phyloP scores from a whole-genome alignment of 768 basidiomycete genomes.

The Tricholoma matsutake region DNA sequence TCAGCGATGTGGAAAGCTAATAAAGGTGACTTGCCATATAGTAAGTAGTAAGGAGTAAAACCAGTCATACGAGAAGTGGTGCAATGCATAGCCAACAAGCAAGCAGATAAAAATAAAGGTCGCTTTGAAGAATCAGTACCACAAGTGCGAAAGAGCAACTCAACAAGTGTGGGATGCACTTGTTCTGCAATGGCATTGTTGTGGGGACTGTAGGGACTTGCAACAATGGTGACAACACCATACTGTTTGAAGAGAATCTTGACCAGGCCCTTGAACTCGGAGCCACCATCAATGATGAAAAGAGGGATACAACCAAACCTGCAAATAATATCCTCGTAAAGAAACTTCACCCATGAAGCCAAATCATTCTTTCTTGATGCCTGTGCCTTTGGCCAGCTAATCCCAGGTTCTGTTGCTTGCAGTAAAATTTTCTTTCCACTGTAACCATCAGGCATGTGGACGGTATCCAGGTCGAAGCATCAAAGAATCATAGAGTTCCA shows the following conservation, averaged over 20 bases:
- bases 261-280: too few species aligned
- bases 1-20: constrained; percentile 23
- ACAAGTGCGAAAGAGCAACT: too few species aligned
- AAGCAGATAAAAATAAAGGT: constrained; percentile 21
- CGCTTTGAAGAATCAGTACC: constrained; percentile 10
- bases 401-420: constrained; percentile 18
- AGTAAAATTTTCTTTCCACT: constrained; percentile 16
- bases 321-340: constrained; percentile 18
- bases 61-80: constrained; percentile 26
- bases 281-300: constrained; percentile 9
- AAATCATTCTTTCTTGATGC: constrained; percentile 26
- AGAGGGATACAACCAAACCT: constrained; percentile 10
- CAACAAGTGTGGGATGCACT: constrained; percentile 22
- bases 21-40: constrained; percentile 22
- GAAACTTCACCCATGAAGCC: constrained; percentile 21
- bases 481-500: constrained; percentile 20
- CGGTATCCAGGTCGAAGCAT: constrained; percentile 24
- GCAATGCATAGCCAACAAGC: constrained; percentile 21
- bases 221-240: too few species aligned
- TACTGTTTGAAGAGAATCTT: constrained; percentile 16
- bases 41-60: constrained; percentile 27
- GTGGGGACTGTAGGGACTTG: constrained; percentile 20
- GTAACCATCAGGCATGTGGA: constrained; percentile 26
- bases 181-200: constrained; percentile 15
- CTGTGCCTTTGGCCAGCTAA: constrained; percentile 25